A percentile compares a stretch with the other conserved stretches of the same genome.
phyloP scores from a whole-genome alignment of 768 basidiomycete species.

The Leccinum incarnatum region DNA sequence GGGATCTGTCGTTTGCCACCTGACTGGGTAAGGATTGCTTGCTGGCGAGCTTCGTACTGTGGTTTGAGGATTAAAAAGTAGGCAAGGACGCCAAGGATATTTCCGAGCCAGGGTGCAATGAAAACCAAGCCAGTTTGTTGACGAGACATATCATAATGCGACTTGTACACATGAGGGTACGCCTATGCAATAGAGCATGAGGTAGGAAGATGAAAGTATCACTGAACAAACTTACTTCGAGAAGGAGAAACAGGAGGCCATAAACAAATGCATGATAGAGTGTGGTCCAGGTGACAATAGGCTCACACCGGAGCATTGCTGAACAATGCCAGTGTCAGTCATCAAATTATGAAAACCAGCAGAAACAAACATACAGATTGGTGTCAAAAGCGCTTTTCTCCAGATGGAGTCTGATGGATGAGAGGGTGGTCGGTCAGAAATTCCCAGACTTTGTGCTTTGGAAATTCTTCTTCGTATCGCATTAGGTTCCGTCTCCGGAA shows the following conservation, averaged over 20 bases:
- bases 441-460: background rate
- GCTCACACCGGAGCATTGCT: slow-evolving; percentile 23
- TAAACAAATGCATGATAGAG: slow-evolving; percentile 24
- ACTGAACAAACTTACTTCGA: slow-evolving; percentile 15
- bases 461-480: slow-evolving; percentile 17
- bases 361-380: slow-evolving; percentile 13
- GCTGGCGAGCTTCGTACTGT: slow-evolving; percentile 19
- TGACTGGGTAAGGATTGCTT: slow-evolving; percentile 12
- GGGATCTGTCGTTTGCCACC: slow-evolving; percentile 16
- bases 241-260: slow-evolving; percentile 26
- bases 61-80: slow-evolving; percentile 25
- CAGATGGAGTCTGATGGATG: slow-evolving; percentile 4
- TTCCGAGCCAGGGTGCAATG: slow-evolving; percentile 23
- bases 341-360: background rate
- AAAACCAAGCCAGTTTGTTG: slow-evolving; percentile 22
- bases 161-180: slow-evolving; percentile 22
- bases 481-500: slow-evolving; percentile 23
- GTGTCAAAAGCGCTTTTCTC: slow-evolving; percentile 14
- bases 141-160: slow-evolving; percentile 22
- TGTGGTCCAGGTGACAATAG: slow-evolving; percentile 26
- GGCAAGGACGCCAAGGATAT: slow-evolving; percentile 21
- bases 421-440: background rate
- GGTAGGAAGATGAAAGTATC: background rate
- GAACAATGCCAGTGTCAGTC: background rate
- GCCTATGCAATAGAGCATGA: slow-evolving; percentile 7